Evolutionary conservation across 1,284 basidiomycete genomes (phyloP).

Genomic region (Fomitiporia mediterranea): DNA sequence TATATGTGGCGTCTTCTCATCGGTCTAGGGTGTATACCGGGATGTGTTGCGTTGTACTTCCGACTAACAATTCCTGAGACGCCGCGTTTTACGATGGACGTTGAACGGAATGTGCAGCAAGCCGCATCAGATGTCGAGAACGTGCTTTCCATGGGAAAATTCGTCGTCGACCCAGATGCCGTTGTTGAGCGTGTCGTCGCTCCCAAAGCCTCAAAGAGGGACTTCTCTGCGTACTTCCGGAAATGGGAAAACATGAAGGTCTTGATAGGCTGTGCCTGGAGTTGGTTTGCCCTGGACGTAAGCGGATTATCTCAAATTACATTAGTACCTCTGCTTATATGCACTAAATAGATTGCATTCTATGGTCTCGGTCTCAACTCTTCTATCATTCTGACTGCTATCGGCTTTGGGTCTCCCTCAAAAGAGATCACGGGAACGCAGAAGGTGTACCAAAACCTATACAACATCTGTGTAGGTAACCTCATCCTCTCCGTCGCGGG

Average conservation of each 20-base stretch:
- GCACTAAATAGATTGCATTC: constrained; percentile 41
- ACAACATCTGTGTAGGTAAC: constrained; percentile 32
- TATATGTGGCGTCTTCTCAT: constrained; percentile 45
- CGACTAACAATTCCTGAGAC: constrained; percentile 56
- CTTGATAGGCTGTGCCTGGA: constrained; percentile 44
- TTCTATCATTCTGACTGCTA: constrained; percentile 31
- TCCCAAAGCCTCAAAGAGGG: constrained; percentile 42
- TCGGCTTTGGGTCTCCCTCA: constrained; percentile 21
- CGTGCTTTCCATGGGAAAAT: constrained; percentile 40
- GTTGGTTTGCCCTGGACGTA: constrained; percentile 65
- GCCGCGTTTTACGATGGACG: constrained; percentile 68
- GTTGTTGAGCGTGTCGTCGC: constrained; percentile 40
- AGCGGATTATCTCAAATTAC: constrained; percentile 23
- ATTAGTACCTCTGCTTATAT: constrained; percentile 22
- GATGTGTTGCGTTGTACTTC: constrained; percentile 49
- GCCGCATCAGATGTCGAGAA: constrained; percentile 49
- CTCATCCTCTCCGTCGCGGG: constrained; percentile 48
- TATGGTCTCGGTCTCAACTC: constrained; percentile 54
- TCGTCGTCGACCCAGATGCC: constrained; percentile 39
- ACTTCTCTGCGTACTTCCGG: constrained; percentile 45
- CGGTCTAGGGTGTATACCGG: constrained; percentile 50
- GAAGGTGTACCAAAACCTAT: constrained; percentile 29
- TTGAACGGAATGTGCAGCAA: constrained; percentile 58
- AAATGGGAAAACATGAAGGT: constrained; percentile 42
- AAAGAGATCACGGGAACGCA: constrained; percentile 21